A percentile compares a stretch with the other conserved stretches of the same genome.
phyloP scores from a whole-genome alignment of 306 rosid species.

The Quercus cerris region DNA sequence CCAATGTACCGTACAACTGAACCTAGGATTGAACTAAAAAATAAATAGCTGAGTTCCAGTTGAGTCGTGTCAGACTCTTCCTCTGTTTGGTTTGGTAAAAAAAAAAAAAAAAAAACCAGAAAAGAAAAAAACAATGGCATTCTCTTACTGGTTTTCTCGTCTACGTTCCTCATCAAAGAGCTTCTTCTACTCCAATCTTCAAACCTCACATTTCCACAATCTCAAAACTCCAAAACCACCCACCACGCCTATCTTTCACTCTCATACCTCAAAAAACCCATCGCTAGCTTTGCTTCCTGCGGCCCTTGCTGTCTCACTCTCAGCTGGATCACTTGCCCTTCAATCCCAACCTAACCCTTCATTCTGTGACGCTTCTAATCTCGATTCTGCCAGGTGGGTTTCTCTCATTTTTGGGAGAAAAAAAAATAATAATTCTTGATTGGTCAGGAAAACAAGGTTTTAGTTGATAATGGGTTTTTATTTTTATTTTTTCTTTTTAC shows the following conservation, averaged over 20 bases:
- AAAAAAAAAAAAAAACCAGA: neutral
- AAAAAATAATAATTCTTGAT: neutral
- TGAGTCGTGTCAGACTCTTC: too few species aligned
- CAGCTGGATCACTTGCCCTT: slow-evolving; percentile 65
- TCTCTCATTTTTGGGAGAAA: neutral
- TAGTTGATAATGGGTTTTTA: neutral
- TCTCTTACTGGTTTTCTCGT: slow-evolving; percentile 56
- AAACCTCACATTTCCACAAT: slow-evolving; percentile 8
- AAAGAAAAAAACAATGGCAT: slow-evolving; percentile 12
- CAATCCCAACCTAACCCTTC: slow-evolving; percentile 46
- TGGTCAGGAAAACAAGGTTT: neutral
- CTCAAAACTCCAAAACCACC: slow-evolving; percentile 10
- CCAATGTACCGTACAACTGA: too few species aligned
- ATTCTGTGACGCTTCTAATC: slow-evolving; percentile 37
- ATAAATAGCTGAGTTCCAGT: too few species aligned
- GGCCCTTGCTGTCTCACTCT: slow-evolving; percentile 44
- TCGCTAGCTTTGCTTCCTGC: slow-evolving; percentile 54
- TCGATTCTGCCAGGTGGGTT: slow-evolving; percentile 35
- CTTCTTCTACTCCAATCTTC: slow-evolving; percentile 29
- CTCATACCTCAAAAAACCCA: slow-evolving; percentile 14
- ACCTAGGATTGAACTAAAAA: too few species aligned
- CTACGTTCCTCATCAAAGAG: slow-evolving; percentile 53
- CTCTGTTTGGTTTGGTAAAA: neutral
- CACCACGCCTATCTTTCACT: slow-evolving; percentile 15
- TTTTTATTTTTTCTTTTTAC: slow-evolving; percentile 7